Base-by-base conservation (phyloP, 2,329 filamentous ascomycete species). In the Colletotrichum navitas region DNA sequence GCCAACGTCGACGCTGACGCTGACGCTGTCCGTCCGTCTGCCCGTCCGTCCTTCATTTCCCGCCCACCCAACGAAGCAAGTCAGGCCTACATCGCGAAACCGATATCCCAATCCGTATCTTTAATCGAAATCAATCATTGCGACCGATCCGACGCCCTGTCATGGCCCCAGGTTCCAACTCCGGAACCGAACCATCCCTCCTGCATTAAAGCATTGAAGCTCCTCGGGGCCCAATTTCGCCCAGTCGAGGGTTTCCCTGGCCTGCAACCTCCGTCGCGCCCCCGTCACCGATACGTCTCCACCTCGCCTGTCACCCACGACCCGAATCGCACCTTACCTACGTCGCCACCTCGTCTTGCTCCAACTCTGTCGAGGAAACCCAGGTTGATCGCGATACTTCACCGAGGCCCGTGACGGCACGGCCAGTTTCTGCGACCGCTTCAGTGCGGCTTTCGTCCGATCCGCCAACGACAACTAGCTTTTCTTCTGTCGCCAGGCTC, bases 401-500 rank as follows among this genome's bases (percentile, higher is more conserved):
- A 55, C 55, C 69, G 54, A 63, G 69, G 65, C 54, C 66, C 60
- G 69, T 72, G 52, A 72, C 69, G 69, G 66, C 66, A 72, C 69
- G 69, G 66, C 66, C 45, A 54, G 45, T 29, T 26, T n/a, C 47
- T 47, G 55, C 45, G 45, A 64, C 41, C 45, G 39, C 47, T 60
- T 49, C n/a, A 32, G 12, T 58, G 65, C 47, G 66, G 47, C 60
- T 64, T 72, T 72, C 69, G 66, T 72, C 69, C 59, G 69, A 69
- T 69, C 49, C 69, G 64, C 51, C 65, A 39, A 51, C 65, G 39
- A 47, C 69, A 41, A 55, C 45, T 43, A 52, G 47, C 58, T 70
- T 66, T 70, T 49, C 41, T 63, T 72, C 43, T 64, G 58, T 68
- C 63, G 70, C 54, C 66, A 77, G 71, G 73, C 59, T 73, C 72